Base-by-base conservation (phyloP, 768 basidiomycete genomes). In the Termitomyces sp. region DNA sequence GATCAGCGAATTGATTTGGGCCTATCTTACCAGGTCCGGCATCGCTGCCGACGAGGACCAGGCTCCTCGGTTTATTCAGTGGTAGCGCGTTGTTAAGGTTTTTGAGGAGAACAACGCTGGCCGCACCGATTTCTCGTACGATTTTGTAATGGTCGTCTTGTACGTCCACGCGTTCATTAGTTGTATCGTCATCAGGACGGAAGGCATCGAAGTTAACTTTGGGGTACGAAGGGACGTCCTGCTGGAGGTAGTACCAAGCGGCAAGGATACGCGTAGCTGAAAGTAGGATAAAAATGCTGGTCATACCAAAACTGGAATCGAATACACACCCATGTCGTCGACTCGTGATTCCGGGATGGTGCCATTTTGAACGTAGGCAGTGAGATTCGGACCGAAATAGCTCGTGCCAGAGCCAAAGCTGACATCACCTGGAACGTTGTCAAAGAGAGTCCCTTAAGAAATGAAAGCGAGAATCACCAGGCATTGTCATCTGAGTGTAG, bases 101-200 rank as follows among this genome's bases (percentile, higher is more conserved):
- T 77, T 92, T 92, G 59, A 93, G 71, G 26, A 93, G 73, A 14
- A 91, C 86, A 0, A 82, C 84, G 51, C 85, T 85, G 0, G 88
- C 85, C 0, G 85, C 78, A 17, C 85, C 90, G 45, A 94, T 82
- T 64, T 88, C 75, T 32, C 87, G 77, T 21, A 92, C 86, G 35
- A 90, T 63, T 60, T 76, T 71, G 60, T 72, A 76, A 60, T 93
- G 90, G 64, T 89, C 80, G 19, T 66, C 83, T 63, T 87, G 84
- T 0, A 90, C 90, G 62, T 87, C 81, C 21, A 88, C 68, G 55
- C 80, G 84, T 54, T 74, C 69, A 68, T 87, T 88, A 38, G 76
- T 80, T 9, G 69, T 68, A 41, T 77, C 75, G 62, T 80, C 75
- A 47, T 77, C 74, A 0, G 75, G 72, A 19, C 66, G 53, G 74